Percentiles rank a stretch among this genome's conserved stretches.
phyloP scores from a whole-genome alignment of 345 rosid species.

The Citrus trifoliata region DNA sequence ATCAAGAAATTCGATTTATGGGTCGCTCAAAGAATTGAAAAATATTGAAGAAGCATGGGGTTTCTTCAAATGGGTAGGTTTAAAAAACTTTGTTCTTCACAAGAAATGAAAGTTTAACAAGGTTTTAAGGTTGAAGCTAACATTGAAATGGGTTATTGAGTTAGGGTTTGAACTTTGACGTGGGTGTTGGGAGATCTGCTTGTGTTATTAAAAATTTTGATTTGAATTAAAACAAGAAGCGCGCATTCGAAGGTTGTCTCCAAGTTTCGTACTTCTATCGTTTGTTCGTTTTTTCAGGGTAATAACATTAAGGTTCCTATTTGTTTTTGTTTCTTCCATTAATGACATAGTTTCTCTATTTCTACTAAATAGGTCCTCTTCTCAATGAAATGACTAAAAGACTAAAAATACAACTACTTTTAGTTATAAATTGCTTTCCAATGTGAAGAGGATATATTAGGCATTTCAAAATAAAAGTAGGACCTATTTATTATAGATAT shows the following conservation, averaged over 20 bases:
- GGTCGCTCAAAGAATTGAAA: background rate
- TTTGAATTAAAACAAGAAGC: slow-evolving; percentile 9
- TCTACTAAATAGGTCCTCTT: background rate
- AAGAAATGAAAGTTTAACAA: background rate
- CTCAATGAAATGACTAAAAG: background rate
- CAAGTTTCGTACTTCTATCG: background rate
- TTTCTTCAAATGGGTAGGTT: background rate
- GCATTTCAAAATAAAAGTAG: too few relatives aligned
- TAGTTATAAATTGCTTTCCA: too few relatives aligned
- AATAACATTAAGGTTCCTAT: background rate
- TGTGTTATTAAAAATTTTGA: background rate
- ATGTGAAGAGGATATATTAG: background rate
- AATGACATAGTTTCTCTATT: background rate
- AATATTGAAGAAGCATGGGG: background rate
- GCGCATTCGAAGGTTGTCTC: background rate
- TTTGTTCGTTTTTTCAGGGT: background rate
- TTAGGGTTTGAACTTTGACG: background rate
- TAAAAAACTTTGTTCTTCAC: background rate
- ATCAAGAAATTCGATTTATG: background rate
- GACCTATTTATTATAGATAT: background rate
- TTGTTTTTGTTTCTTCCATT: background rate
- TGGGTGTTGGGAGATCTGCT: background rate
- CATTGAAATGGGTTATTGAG: background rate
- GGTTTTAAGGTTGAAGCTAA: background rate
- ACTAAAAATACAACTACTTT: background rate